Base-by-base conservation (phyloP, 2,329 filamentous ascomycete genomes). In the Rhytidhysteron rufulum region DNA sequence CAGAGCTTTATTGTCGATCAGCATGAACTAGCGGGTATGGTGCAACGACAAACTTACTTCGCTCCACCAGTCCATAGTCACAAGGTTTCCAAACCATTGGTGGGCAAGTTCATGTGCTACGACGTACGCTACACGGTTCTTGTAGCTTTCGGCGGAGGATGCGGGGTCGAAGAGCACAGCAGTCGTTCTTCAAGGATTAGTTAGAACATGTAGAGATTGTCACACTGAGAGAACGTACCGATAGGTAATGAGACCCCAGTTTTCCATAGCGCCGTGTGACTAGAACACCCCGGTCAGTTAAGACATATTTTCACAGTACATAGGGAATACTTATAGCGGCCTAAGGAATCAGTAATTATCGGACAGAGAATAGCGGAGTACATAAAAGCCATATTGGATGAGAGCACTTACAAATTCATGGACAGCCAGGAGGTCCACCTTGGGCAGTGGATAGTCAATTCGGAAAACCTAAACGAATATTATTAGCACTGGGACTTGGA, bases 81-180 rank as follows among this genome's bases (percentile, higher is more conserved):
- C 89, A 9, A 95, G 78, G 64, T 95, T 94, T 27, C 89, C 89
- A 55, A 95, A 95, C 90, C 90, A 95, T 70, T 95, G 89, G 61
- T 95, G 89, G 41, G 90, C 93, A 47, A 98, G 77, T 67, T 98
- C 93, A 68, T 98, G 93, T n/a, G 93, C 91, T 37, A 97, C 90
- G 41, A 97, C 90, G 58, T 98, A 97, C 22, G 93, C 93, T 48
- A 98, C 86, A 27, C 90, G 80, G 65, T 95, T 96, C 68, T 89
- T 90, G 71, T 91, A 96, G 49, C 83, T 82, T 31, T 87, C 82
- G 62, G 96, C 91, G 0, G 91, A 96, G 35, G 85, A 86, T 62
- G 88, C 83, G 65, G 95, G 88, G 57, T 98, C 91, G 59, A 93
- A 98, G n/a, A 98, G 78, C 20, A 98, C 85, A 37, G 93, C 90